phyloP scores from a whole-genome alignment of 371 early-diverging fungal genomes.

The Cokeromyces recurvatus region DNA sequence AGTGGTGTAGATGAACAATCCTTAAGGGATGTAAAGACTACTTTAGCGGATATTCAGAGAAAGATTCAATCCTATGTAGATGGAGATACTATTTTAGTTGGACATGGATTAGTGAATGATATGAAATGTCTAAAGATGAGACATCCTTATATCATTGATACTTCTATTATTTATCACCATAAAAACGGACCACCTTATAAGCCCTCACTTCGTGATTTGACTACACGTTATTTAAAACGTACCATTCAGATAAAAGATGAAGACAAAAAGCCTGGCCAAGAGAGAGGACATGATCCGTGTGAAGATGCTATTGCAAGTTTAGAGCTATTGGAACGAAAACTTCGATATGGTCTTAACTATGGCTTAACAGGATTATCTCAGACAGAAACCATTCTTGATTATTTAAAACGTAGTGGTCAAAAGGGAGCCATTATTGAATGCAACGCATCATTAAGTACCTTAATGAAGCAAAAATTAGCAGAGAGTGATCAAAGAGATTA shows the following conservation, averaged over 20 bases:
- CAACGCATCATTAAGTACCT: conserved; percentile 4
- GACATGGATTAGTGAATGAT: conserved; percentile 77
- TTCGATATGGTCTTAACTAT: conserved; percentile 31
- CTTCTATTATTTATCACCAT: conserved; percentile 59
- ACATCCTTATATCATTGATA: conserved; percentile 69
- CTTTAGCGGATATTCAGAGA: conserved; percentile 49
- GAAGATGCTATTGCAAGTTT: conserved; percentile 71
- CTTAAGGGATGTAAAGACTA: conserved; percentile 43
- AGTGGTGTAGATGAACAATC: conserved; percentile 61
- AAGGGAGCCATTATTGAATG: conserved; percentile 15
- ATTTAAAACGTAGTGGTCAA: conserved; percentile 8
- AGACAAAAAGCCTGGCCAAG: conserved; percentile 13
- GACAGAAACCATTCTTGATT: conserved; percentile 19
- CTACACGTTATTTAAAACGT: conserved; percentile 50
- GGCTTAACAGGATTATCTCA: conserved; percentile 18
- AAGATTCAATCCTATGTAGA: conserved; percentile 36
- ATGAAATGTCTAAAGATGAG: conserved; percentile 55
- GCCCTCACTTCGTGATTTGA: conserved; percentile 50
- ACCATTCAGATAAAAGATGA: conserved; percentile 44
- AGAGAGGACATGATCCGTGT: conserved; percentile 60
- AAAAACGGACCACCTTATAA: conserved; percentile 53
- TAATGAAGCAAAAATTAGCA: conserved; percentile 7
- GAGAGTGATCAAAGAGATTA: conserved; percentile 11
- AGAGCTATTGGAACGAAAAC: conserved; percentile 54
- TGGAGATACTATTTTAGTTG: conserved; percentile 58